Percentiles rank a stretch among this genome's conserved stretches.
These are phyloP conservation scores for Pistacia integerrima DNA, from an alignment of 345 rosid genomes.

Conservation along the genomic window DNA sequence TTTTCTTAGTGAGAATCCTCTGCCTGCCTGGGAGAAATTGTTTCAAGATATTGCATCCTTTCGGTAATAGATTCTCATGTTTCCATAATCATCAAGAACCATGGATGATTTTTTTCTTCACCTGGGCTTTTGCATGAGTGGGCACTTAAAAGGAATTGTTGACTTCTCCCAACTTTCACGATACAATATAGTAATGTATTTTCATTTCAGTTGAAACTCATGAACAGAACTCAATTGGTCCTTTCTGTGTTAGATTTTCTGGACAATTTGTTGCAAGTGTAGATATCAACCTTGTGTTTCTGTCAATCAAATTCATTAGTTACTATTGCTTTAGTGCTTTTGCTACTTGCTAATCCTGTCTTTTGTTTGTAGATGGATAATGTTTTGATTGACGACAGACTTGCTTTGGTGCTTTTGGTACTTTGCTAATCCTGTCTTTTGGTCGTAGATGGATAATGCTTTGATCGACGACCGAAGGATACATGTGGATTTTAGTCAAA, in stretches of 20 bases:
- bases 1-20: neutral
- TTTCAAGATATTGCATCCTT: neutral
- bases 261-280: neutral
- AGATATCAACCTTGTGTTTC: neutral
- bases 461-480: constrained; percentile 97
- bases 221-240: neutral
- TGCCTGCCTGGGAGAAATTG: neutral
- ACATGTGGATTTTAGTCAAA: constrained; percentile 97
- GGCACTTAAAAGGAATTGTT: neutral
- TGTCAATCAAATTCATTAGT: neutral
- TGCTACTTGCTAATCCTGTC: neutral
- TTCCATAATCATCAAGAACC: neutral
- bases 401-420: too few species aligned
- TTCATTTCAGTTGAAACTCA: neutral
- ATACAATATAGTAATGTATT: too few species aligned
- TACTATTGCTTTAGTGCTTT: neutral
- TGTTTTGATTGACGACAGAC: constrained; percentile 94
- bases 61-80: neutral
- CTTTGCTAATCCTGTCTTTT: constrained; percentile 11
- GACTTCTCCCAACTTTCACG: neutral
- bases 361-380: constrained; percentile 79
- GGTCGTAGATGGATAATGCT: constrained; percentile 89
- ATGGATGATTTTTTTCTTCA: neutral
- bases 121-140: neutral
- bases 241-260: neutral